Conservation (phyloP, 305 asterid genomes). For the Fraxinus sp. region DNA sequence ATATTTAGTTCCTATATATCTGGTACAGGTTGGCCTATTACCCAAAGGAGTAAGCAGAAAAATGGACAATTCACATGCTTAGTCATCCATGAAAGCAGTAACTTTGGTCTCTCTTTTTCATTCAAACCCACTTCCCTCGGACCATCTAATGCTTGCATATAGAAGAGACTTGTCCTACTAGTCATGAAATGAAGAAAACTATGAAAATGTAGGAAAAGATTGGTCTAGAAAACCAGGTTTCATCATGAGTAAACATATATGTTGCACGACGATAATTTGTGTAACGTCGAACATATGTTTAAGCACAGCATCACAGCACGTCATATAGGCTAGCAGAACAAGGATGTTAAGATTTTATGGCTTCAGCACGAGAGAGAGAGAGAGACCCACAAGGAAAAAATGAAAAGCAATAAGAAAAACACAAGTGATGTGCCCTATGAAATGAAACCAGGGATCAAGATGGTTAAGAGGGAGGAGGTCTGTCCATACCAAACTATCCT, state of each 20-base stretch:
- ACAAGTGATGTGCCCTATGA: neutral
- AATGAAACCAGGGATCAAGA: neutral
- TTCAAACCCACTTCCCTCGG: neutral
- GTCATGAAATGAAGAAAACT: neutral
- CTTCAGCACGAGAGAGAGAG: neutral
- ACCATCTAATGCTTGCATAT: neutral
- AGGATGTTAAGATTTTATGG: neutral
- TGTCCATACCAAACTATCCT: conserved; percentile 33
- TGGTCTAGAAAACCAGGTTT: neutral
- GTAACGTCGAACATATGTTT: neutral
- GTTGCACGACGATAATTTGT: neutral
- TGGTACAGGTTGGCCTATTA: neutral
- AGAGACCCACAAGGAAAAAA: neutral
- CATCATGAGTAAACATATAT: neutral
- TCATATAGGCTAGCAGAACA: neutral
- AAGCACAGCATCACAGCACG: neutral
- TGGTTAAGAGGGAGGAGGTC: neutral
- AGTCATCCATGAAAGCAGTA: neutral
- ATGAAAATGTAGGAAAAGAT: neutral
- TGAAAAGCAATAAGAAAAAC: neutral
- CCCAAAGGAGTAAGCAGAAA: neutral
- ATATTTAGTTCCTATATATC: neutral
- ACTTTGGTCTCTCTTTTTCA: neutral
- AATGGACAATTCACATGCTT: neutral
- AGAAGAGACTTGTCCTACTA: neutral